Percentiles rank a stretch among this genome's conserved stretches.
Conservation (phyloP, 441 rosid genomes). For the Sinapis alba region DNA sequence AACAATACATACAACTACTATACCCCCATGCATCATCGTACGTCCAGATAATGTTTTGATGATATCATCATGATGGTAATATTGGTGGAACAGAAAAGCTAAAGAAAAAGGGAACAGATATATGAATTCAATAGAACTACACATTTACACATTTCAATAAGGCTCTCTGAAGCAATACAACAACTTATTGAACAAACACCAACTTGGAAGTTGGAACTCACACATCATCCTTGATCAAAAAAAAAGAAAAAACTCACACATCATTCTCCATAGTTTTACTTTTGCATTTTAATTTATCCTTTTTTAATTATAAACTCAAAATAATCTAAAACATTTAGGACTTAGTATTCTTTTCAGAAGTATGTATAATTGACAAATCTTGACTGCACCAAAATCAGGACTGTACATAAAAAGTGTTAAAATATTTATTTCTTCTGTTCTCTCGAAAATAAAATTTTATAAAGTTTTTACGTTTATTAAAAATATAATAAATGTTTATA, state of each 20-base stretch:
- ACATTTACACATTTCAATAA: constrained; percentile 39
- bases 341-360: not conserved
- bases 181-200: constrained; percentile 6
- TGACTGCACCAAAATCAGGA: not conserved
- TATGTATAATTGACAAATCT: not conserved
- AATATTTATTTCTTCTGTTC: too few relatives aligned
- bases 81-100: not conserved
- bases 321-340: not conserved
- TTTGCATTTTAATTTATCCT: not conserved
- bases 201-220: constrained; percentile 23
- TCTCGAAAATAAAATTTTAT: too few relatives aligned
- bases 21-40: not conserved
- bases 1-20: constrained; percentile 16
- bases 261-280: not conserved
- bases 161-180: constrained; percentile 33
- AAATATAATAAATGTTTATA: too few relatives aligned
- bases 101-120: constrained; percentile 5
- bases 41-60: constrained; percentile 1
- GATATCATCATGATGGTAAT: constrained; percentile 11
- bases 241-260: not conserved
- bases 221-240: too few relatives aligned
- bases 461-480: too few relatives aligned
- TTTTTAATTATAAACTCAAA: not conserved
- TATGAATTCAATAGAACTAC: constrained; percentile 29
- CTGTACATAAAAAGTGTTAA: too few relatives aligned